phyloP scores from a whole-genome alignment of 1,139 yeast species.

The Blastobotrys arbuscula region DNA sequence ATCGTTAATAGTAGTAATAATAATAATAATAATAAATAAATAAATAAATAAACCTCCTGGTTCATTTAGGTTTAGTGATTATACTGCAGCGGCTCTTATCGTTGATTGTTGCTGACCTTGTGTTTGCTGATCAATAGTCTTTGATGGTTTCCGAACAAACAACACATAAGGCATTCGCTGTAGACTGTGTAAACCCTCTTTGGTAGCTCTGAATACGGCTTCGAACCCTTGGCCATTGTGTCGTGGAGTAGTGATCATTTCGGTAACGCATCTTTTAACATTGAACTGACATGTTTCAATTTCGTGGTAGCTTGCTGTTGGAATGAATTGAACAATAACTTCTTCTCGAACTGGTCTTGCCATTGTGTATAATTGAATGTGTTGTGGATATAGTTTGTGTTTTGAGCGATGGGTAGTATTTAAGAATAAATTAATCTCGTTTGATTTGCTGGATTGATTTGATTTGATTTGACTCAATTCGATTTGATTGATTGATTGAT shows the following conservation, averaged over 20 bases:
- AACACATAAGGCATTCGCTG: constrained; percentile 12
- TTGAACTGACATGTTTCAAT: constrained; percentile 11
- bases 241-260: constrained; percentile 12
- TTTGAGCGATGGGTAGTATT: background rate
- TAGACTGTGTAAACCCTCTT: constrained; percentile 9
- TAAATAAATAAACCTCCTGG: background rate
- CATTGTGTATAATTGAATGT: constrained; percentile 1
- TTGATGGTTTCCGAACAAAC: constrained; percentile 1
- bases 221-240: constrained; percentile 14
- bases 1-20: too few relatives aligned
- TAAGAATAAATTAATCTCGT: background rate
- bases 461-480: background rate
- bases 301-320: constrained; percentile 13
- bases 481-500: background rate
- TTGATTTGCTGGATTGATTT: background rate
- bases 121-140: background rate
- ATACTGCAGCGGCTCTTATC: background rate
- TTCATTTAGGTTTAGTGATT: too few relatives aligned
- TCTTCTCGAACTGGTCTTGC: constrained; percentile 8
- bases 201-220: constrained; percentile 11
- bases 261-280: constrained; percentile 9
- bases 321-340: constrained; percentile 12
- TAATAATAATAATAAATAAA: background rate
- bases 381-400: background rate
- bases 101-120: background rate